Evolutionary conservation across 2,329 filamentous ascomycete genomes (phyloP), one percentile per base, ranked within the genome.

Genomic region (Zopfia rhizophila): DNA sequence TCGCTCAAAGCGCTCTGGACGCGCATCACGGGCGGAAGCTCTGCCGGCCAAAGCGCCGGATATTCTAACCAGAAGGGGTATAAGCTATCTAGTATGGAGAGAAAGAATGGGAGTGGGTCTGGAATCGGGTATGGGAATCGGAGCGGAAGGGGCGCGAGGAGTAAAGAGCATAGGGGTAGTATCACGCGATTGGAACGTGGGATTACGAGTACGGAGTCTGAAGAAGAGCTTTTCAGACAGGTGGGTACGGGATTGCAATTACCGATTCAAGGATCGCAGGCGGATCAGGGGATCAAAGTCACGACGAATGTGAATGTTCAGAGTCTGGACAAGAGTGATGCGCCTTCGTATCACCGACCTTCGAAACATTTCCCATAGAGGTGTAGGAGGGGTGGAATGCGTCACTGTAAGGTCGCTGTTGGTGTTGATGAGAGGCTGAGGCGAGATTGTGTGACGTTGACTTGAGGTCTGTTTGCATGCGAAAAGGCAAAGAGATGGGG

Each of bases 1-100:
- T 52, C 56, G 2, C 38, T 69, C n/a, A 65, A 68, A 37, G 63
- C 63, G 4, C 60, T 72, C 18, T 71, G 61, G 50, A 61, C 52
- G 17, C 41, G 31, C 18, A 19, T 56, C 1, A 48, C 42, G 2
- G 48, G 52, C 3, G 47, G 37, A 6, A 45, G 39, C 28, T 51
- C 43, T 3, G 13, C 19, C 7, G 44, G 41, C 6, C 43, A 36
- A 10, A 32, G 31, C 2, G 19, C 17, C 11, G 49, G 32, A 3
- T 29, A 38, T 13, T 48, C 46, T 3, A 19, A 30, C 11, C 11
- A 43, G 10, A 45, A 43, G 22, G 40, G 32, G 2, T 55, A 53
- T 27, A 48, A 49, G 19, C 24, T 51, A 11, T 41, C 29, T 6
- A 45, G 38, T 2, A 48, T 45, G 27, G 38, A 45, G 30, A 24